Base-by-base conservation (phyloP, 352 stramenopile species). In the Phytophthora boehmeriae region DNA sequence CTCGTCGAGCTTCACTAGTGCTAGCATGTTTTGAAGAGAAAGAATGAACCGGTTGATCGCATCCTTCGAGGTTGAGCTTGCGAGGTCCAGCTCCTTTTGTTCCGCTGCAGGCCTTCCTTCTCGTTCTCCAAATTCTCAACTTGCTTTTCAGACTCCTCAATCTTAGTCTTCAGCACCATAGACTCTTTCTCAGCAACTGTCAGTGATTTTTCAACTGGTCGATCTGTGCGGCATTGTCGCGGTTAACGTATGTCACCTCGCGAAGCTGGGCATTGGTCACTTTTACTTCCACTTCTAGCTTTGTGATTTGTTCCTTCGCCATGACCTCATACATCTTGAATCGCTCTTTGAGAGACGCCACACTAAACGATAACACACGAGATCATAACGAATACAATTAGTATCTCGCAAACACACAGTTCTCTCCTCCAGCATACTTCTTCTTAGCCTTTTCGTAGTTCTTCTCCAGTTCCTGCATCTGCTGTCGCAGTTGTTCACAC, bases 271-370 rank as follows among this genome's bases (percentile, higher is more conserved):
- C 76, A 19, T 65, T 82, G 8, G 80, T 76, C 11, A 92, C 83
- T 34, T 89, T 90, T 38, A 95, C 68, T 66, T 94, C 83, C n/a
- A 93, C 79, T 36, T 92, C 83, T 0, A 94, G 66, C 44, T 90
- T 92, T 0, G 76, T 88, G n/a, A 91, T 76, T 44, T 92, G 83
- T 11, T 92, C 83, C 50, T 90, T 93, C 4, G 83, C 78, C 38
- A 57, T 87, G 19, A 88, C 69, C 20, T 94, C 86, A 50, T 90
- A 90, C 49, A 91, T 65, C 44, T 91, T 93, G 61, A 88, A 92
- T 11, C 82, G 78, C 41, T 93, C 80, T 17, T 76, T 81, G 25
- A 92, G 61, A 1, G 80, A 87, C 13, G 71, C 36, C 43, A 93
- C 56, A 56, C 85, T 94, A 51, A 6, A 45, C 56, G 3, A 52